Percentiles rank a stretch among this genome's conserved stretches.
phyloP scores from a whole-genome alignment of 805 yeast species.

The Candida patagonica region DNA sequence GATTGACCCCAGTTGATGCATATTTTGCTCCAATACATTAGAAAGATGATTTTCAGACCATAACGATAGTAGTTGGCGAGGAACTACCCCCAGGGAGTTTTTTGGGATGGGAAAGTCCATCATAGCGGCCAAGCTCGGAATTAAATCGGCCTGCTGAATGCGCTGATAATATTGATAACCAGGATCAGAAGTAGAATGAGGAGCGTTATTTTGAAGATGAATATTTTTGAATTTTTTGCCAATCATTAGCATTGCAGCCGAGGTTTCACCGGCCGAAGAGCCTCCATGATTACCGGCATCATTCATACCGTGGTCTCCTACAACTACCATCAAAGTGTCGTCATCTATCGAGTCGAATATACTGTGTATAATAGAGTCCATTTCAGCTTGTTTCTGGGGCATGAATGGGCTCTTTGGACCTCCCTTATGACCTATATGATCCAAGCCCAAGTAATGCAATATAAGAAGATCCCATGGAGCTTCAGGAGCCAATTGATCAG shows the following conservation, averaged over 20 bases:
- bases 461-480: conserved; percentile 74
- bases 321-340: conserved; percentile 56
- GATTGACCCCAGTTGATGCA: conserved; percentile 21
- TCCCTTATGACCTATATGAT: conserved; percentile 96
- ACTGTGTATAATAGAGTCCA: conserved; percentile 58
- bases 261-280: conserved; percentile 84
- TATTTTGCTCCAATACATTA: conserved; percentile 36
- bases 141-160: conserved; percentile 62
- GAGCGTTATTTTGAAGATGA: conserved; percentile 1
- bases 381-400: conserved; percentile 75
- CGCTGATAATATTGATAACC: conserved; percentile 45
- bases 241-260: conserved; percentile 66
- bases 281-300: conserved; percentile 97
- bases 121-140: conserved; percentile 57
- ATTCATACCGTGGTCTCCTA: conserved; percentile 97
- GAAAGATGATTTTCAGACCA: conserved; percentile 44
- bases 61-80: conserved; percentile 46
- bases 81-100: conserved; percentile 65
- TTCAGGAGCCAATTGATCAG: conserved; percentile 37
- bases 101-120: conserved; percentile 60
- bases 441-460: conserved; percentile 86
- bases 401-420: conserved; percentile 78
- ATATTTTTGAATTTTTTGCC: conserved; percentile 46
- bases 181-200: conserved; percentile 22
- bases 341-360: conserved; percentile 39